Conservation (phyloP, 352 stramenopile species). For the Globisporangium middletonii region DNA sequence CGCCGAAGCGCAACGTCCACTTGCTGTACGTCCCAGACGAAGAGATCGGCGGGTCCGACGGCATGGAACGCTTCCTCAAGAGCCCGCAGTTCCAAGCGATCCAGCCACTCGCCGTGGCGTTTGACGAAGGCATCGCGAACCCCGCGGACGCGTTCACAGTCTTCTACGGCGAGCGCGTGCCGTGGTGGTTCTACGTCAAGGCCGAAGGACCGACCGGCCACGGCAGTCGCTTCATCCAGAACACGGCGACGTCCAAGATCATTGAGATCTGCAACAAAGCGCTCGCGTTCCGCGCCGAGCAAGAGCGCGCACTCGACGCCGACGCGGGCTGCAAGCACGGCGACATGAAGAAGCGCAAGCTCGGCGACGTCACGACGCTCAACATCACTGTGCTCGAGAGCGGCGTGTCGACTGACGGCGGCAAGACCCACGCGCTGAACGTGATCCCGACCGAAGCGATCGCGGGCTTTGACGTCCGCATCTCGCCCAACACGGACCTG, state of each 20-base stretch:
- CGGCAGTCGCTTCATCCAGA: conserved; percentile 92
- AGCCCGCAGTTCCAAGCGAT: conserved; percentile 79
- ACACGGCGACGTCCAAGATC: conserved; percentile 94
- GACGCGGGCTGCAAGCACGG: conserved; percentile 87
- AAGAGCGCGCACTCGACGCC: conserved; percentile 75
- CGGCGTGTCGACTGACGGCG: conserved; percentile 73
- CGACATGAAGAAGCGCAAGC: conserved; percentile 84
- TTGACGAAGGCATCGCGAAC: conserved; percentile 95
- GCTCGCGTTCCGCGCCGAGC: conserved; percentile 84
- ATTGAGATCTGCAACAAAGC: conserved; percentile 86
- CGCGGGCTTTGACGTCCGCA: conserved; percentile 91
- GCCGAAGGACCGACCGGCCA: conserved; percentile 78
- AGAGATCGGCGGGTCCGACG: conserved; percentile 90
- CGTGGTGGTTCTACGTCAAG: conserved; percentile 90
- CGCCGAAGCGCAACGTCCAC: conserved; percentile 86
- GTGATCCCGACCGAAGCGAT: conserved; percentile 88
- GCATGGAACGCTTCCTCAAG: conserved; percentile 90
- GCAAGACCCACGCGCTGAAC: conserved; percentile 88
- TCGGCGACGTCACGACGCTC: conserved; percentile 93
- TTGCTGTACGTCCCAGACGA: conserved; percentile 93
- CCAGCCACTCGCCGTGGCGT: conserved; percentile 83
- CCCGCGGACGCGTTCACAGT: conserved; percentile 89
- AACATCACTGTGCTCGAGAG: conserved; percentile 92
- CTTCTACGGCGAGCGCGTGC: conserved; percentile 94
- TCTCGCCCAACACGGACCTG: conserved; percentile 82